Percentiles rank a stretch among this genome's conserved stretches.
Evolutionary conservation across 2,329 filamentous ascomycete genomes (phyloP).

Genomic region (Xylaria sp.): DNA sequence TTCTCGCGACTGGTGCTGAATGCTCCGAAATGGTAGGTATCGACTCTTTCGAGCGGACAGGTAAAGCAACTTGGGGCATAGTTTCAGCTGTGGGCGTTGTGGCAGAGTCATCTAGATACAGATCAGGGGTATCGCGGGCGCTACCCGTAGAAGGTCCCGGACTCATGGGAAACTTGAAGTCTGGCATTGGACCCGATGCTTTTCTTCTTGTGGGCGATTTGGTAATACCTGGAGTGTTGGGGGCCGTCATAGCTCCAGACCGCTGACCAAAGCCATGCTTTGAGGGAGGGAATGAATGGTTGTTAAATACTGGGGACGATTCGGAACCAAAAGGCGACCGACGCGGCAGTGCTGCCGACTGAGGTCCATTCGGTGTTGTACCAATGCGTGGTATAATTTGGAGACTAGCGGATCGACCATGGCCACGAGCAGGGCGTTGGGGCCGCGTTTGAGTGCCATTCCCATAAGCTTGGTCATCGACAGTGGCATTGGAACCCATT

Average conservation of each 20-base stretch:
- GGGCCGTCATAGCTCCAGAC: constrained; percentile 56
- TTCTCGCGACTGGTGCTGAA: constrained; percentile 69
- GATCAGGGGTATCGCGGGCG: constrained; percentile 43
- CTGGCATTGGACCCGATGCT: constrained; percentile 59
- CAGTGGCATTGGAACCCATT: constrained; percentile 67
- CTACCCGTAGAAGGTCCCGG: constrained; percentile 54
- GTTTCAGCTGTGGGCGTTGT: constrained; percentile 53
- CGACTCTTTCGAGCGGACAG: constrained; percentile 56
- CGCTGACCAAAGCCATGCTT: constrained; percentile 54
- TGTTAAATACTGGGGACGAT: constrained; percentile 63
- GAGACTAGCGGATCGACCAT: constrained; percentile 82
- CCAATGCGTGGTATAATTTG: constrained; percentile 71
- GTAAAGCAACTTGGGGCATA: constrained; percentile 51
- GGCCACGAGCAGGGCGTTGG: constrained; percentile 68
- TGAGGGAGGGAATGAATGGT: constrained; percentile 63
- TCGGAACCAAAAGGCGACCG: constrained; percentile 56
- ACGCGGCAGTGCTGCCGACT: constrained; percentile 54
- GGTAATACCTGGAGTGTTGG: constrained; percentile 56
- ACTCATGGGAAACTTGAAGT: constrained; percentile 67
- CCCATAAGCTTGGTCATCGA: constrained; percentile 57
- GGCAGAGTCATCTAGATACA: constrained; percentile 52
- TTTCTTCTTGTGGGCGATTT: constrained; percentile 54
- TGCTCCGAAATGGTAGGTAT: constrained; percentile 66
- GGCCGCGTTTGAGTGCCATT: constrained; percentile 56
- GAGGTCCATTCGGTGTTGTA: constrained; percentile 58